A percentile compares a stretch with the other conserved stretches of the same genome.
Conservation (phyloP, 495 filamentous ascomycete species). For the Massariosphaeria phaeospora region DNA sequence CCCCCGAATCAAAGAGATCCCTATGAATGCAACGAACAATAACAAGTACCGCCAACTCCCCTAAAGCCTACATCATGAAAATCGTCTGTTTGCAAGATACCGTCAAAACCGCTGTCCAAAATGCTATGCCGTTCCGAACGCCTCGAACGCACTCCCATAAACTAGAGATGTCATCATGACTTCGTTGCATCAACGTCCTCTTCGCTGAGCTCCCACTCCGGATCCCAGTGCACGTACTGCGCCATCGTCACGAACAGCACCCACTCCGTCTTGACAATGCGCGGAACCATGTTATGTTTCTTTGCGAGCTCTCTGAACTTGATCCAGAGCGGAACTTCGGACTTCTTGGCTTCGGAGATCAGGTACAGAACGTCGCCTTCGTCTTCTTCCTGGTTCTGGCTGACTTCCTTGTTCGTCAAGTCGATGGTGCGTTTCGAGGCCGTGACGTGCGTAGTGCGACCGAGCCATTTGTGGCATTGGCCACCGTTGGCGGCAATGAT, state of each 20-base stretch:
- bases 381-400: slow-evolving; percentile 46
- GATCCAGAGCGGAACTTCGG: slow-evolving; percentile 71
- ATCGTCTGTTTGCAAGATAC: too few relatives aligned
- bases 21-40: too few relatives aligned
- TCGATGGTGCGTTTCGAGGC: slow-evolving; percentile 40
- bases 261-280: slow-evolving; percentile 83
- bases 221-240: slow-evolving; percentile 64
- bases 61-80: too few relatives aligned
- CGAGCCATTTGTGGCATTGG: slow-evolving; percentile 70
- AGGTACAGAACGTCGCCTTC: slow-evolving; percentile 46
- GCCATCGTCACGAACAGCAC: slow-evolving; percentile 81
- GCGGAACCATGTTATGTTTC: slow-evolving; percentile 63
- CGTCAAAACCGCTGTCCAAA: slow-evolving; percentile 6
- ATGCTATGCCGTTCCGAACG: not conserved
- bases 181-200: slow-evolving; percentile 10
- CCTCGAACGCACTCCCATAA: not conserved
- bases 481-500: slow-evolving; percentile 90
- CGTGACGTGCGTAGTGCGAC: slow-evolving; percentile 53
- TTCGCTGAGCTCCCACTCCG: slow-evolving; percentile 51
- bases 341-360: slow-evolving; percentile 36
- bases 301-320: slow-evolving; percentile 72
- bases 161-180: slow-evolving; percentile 1
- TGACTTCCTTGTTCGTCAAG: slow-evolving; percentile 49
- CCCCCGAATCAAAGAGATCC: too few relatives aligned
- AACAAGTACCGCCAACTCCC: too few relatives aligned